A percentile compares a stretch with the other conserved stretches of the same genome.
Evolutionary conservation across 2,329 filamentous ascomycete genomes (phyloP).

Genomic region (Cercospora citrullina): DNA sequence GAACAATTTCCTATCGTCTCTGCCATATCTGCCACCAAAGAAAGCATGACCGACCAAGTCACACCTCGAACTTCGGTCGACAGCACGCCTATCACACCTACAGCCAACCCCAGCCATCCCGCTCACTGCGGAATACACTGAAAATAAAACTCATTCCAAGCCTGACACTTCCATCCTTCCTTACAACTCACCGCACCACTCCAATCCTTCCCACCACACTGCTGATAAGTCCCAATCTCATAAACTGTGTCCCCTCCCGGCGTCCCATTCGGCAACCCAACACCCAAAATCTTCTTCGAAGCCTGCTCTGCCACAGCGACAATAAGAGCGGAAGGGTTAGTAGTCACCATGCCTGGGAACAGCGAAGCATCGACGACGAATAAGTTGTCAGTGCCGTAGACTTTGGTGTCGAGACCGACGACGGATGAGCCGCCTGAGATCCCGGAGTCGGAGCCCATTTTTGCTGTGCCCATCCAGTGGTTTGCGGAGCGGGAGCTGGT

Average conservation of each 20-base stretch:
- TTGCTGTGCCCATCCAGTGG: conserved; percentile 47
- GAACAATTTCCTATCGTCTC: neutral
- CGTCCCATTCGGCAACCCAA: conserved; percentile 24
- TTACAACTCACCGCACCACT: neutral
- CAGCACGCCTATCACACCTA: neutral
- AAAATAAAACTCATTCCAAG: conserved; percentile 1
- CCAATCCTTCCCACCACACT: neutral
- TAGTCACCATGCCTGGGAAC: conserved; percentile 67
- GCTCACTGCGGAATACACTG: conserved; percentile 4
- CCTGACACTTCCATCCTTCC: neutral
- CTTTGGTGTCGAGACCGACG: conserved; percentile 53
- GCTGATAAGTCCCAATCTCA: neutral
- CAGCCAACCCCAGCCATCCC: neutral
- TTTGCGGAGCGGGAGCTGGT: conserved; percentile 45
- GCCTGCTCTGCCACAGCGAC: conserved; percentile 65
- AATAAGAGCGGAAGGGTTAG: conserved; percentile 67
- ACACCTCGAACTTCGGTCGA: neutral
- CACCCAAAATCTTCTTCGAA: conserved; percentile 52
- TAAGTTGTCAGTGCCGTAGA: conserved; percentile 64
- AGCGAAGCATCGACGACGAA: conserved; percentile 69
- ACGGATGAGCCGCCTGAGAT: conserved; percentile 48
- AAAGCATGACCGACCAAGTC: too few relatives aligned
- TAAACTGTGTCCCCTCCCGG: neutral
- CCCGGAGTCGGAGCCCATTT: conserved; percentile 48
- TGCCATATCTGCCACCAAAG: neutral